Evolutionary conservation across 768 basidiomycete genomes (phyloP).

Genomic region (Leucosporidium creatinivorum): DNA sequence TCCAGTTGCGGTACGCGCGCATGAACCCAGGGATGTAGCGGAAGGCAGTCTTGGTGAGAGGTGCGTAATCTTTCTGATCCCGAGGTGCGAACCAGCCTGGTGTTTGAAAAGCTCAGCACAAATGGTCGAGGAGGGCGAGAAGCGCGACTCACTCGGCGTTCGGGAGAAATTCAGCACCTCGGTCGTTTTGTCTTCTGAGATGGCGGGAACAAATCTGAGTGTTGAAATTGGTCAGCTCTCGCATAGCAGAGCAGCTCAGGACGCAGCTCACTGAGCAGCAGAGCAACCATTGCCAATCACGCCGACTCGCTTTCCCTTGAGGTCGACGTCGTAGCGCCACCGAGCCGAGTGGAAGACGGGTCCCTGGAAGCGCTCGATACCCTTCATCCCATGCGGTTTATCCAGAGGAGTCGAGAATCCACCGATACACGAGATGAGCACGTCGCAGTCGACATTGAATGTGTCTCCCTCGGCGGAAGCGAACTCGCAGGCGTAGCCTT

Average conservation of each 20-base stretch:
- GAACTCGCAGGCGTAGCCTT: conserved; percentile 4
- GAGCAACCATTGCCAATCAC: conserved; percentile 33
- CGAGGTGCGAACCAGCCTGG: conserved; percentile 12
- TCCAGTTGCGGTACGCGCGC: not conserved
- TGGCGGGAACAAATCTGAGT: conserved; percentile 26
- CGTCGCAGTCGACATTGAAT: conserved; percentile 11
- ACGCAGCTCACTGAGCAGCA: conserved; percentile 12
- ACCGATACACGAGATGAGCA: conserved; percentile 22
- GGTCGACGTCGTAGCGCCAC: conserved; percentile 22
- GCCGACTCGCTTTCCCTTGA: conserved; percentile 25
- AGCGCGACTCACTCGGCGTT: not conserved
- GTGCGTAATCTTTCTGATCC: conserved; percentile 2
- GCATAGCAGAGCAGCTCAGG: too few relatives aligned
- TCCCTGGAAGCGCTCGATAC: conserved; percentile 16
- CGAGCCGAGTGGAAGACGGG: conserved; percentile 22
- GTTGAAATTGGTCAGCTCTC: not conserved
- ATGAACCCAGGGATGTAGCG: not conserved
- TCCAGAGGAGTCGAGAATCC: conserved; percentile 2
- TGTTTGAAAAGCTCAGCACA: not conserved
- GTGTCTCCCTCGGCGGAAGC: not conserved
- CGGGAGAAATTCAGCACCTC: conserved; percentile 20
- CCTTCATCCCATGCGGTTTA: not conserved
- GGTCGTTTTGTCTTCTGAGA: conserved; percentile 21
- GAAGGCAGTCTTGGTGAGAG: not conserved
- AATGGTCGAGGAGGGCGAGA: not conserved